Evolutionary conservation across 495 filamentous ascomycete species (phyloP).

Genomic region (Bacidia gigantensis): DNA sequence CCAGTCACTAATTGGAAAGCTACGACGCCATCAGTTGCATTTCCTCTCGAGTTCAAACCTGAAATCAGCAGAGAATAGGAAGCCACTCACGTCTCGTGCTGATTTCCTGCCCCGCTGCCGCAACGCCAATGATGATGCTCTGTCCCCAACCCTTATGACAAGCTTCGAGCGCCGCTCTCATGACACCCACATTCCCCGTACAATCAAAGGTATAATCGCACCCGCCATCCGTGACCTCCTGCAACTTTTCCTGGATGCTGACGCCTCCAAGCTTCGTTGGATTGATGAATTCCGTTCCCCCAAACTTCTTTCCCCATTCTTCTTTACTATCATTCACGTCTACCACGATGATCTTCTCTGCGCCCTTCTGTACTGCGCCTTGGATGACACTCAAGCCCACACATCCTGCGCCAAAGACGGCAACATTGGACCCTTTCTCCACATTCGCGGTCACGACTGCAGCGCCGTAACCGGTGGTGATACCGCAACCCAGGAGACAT

Average conservation of each 20-base stretch:
- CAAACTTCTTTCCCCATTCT: slow-evolving; percentile 84
- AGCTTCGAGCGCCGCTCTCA: slow-evolving; percentile 90
- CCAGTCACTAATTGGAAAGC: slow-evolving; percentile 98
- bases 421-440: slow-evolving; percentile 79
- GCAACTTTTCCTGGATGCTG: slow-evolving; percentile 76
- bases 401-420: slow-evolving; percentile 90
- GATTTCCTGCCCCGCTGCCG: slow-evolving; percentile 95
- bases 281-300: slow-evolving; percentile 94
- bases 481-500: slow-evolving; percentile 91
- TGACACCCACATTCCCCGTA: slow-evolving; percentile 91
- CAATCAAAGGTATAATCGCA: slow-evolving; percentile 99
- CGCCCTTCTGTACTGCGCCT: slow-evolving; percentile 79
- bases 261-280: slow-evolving; percentile 62
- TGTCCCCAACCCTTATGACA: slow-evolving; percentile 99
- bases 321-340: slow-evolving; percentile 91
- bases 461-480: slow-evolving; percentile 96
- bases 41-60: no score
- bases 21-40: no score
- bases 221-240: slow-evolving; percentile 98
- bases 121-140: slow-evolving; percentile 95
- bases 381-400: slow-evolving; percentile 91
- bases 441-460: slow-evolving; percentile 84
- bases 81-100: slow-evolving; percentile 82
- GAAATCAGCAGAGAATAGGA: no score
- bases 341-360: slow-evolving; percentile 84